phyloP scores from a whole-genome alignment of 805 yeast genomes.

The Priceomyces medius region DNA sequence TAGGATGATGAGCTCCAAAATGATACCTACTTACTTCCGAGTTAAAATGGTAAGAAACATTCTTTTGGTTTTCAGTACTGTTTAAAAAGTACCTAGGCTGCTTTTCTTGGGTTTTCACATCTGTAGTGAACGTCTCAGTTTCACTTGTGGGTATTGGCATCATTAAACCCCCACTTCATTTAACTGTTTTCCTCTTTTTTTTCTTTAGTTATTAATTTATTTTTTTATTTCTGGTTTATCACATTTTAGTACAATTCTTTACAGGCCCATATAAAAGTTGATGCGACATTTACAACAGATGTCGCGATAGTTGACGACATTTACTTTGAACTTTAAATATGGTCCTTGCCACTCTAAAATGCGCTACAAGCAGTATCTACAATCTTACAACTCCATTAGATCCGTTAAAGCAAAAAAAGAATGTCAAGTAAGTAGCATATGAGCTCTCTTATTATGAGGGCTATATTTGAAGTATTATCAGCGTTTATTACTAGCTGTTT shows the following conservation, averaged over 20 bases:
- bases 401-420: not conserved
- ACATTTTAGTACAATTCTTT: no score
- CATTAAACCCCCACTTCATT: not conserved
- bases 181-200: not conserved
- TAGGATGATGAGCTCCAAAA: slow-evolving; percentile 94
- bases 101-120: slow-evolving; percentile 30
- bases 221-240: no score
- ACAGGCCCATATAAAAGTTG: no score
- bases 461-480: no score
- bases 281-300: slow-evolving; percentile 4
- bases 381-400: not conserved
- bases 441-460: no score
- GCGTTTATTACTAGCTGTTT: no score
- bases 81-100: slow-evolving; percentile 32
- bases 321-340: not conserved
- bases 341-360: slow-evolving; percentile 7
- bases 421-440: slow-evolving; percentile 27
- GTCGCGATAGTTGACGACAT: not conserved
- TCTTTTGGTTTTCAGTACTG: slow-evolving; percentile 37
- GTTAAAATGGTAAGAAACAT: slow-evolving; percentile 87
- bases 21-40: slow-evolving; percentile 79
- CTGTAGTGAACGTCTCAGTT: slow-evolving; percentile 33
- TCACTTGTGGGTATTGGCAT: slow-evolving; percentile 14
- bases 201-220: not conserved
- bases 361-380: not conserved